Evolutionary conservation across 2,329 filamentous ascomycete species (phyloP), one percentile per base, ranked within the genome.

Genomic region (Chaetomiaceae sp.): DNA sequence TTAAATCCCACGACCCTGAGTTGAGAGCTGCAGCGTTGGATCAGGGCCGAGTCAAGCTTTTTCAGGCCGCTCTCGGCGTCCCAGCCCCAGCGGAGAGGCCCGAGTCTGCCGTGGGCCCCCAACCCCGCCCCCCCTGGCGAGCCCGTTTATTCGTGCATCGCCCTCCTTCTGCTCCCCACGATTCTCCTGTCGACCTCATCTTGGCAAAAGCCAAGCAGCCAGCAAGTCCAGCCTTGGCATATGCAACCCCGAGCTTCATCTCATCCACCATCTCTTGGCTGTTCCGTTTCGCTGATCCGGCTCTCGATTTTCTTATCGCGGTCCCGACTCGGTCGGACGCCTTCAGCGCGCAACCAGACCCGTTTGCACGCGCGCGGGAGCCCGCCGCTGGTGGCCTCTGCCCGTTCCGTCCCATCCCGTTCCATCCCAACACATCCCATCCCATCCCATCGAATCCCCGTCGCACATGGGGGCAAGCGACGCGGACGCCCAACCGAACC

Each of bases 191-290:
- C 55, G n/a, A n/a, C n/a, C n/a, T n/a, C n/a, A 55, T 62, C 59
- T 62, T 62, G 61, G 61, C 59, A 59, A 55, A 59, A 55, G 59
- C 58, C 60, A 59, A 62, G 58, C 60, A 62, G 33, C 54, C 56
- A 58, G 56, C 59, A 54, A 54, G 53, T 58, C 57, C 46, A 56
- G 63, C 63, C 64, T 66, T 66, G 64, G 64, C 64, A 65, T 61
- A 65, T 65, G 64, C 64, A 64, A 63, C 53, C 56, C 53, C 51
- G 32, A 57, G 54, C 54, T 48, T 61, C 58, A 56, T 61, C 48
- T 43, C 55, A 48, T 60, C 59, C 56, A 56, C 58, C 38, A 60
- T 55, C 57, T 62, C 59, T 62, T 64, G 58, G 61, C 60, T 56
- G 51, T 53, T 42, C 45, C 20, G 29, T 30, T 44, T 42, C 44